Conservation (phyloP, 73 alveolate genomes). For the Paramecium sexaurelia region DNA sequence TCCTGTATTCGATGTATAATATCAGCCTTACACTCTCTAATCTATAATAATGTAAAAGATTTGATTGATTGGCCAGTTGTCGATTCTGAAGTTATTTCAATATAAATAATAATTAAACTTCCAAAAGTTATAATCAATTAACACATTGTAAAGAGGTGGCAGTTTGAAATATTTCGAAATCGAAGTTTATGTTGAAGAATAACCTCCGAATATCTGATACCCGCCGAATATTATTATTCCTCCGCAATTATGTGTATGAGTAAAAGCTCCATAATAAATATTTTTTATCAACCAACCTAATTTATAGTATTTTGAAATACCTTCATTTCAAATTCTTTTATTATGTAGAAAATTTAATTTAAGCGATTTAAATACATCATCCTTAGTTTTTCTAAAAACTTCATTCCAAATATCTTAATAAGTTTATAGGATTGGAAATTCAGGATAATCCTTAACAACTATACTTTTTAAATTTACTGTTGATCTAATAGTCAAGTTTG, state of each 20-base stretch:
- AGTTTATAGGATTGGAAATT: too few relatives aligned
- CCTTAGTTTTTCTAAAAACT: too few relatives aligned
- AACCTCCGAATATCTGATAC: neutral
- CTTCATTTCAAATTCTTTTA: too few relatives aligned
- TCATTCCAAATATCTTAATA: too few relatives aligned
- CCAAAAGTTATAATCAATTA: neutral
- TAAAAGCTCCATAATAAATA: neutral
- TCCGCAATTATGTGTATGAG: neutral
- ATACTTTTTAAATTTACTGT: too few relatives aligned
- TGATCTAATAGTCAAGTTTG: too few relatives aligned
- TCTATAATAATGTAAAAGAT: neutral
- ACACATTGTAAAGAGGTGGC: neutral
- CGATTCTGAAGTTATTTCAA: neutral
- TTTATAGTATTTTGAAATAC: too few relatives aligned
- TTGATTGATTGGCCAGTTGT: neutral
- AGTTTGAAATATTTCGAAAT: neutral
- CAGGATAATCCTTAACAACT: too few relatives aligned
- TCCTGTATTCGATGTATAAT: neutral
- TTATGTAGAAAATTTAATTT: too few relatives aligned
- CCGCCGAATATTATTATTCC: neutral
- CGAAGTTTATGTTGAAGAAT: neutral
- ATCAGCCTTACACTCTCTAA: neutral
- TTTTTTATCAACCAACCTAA: neutral
- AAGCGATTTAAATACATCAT: too few relatives aligned
- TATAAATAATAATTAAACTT: too few relatives aligned